A percentile compares a stretch with the other conserved stretches of the same genome.
Evolutionary conservation across 768 basidiomycete genomes (phyloP).

Genomic region (Leccinellum albellum): DNA sequence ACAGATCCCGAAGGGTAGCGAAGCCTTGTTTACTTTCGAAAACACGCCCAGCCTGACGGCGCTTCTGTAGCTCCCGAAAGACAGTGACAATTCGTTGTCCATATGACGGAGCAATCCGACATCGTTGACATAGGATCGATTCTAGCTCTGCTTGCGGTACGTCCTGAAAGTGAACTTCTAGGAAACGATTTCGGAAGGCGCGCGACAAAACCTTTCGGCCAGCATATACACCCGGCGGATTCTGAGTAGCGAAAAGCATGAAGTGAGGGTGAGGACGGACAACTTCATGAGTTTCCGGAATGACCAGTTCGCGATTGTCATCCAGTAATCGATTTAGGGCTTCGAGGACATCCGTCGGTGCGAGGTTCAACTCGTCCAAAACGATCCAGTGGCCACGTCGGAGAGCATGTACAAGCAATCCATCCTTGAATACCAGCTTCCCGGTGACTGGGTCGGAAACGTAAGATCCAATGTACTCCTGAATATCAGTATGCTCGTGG

Average conservation of each 20-base stretch:
- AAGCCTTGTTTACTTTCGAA: constrained; percentile 98
- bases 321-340: constrained; percentile 95
- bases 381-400: constrained; percentile 96
- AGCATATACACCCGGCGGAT: constrained; percentile 93
- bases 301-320: constrained; percentile 93
- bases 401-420: constrained; percentile 87
- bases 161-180: constrained; percentile 96
- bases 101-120: constrained; percentile 90
- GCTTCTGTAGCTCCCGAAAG: constrained; percentile 89
- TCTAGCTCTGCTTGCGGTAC: constrained; percentile 93
- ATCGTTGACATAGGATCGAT: constrained; percentile 88
- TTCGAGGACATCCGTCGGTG: constrained; percentile 96
- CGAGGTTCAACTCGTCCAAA: constrained; percentile 94
- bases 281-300: constrained; percentile 95
- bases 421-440: constrained; percentile 94
- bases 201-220: constrained; percentile 93
- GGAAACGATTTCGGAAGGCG: constrained; percentile 94
- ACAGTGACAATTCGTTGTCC: constrained; percentile 87
- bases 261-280: constrained; percentile 92
- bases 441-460: constrained; percentile 89
- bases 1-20: constrained; percentile 93
- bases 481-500: constrained; percentile 99
- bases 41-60: constrained; percentile 84
- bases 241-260: constrained; percentile 98
- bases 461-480: constrained; percentile 97